These are phyloP conservation scores for Arabidopsis lyrata DNA, from an alignment of 441 rosid species.

Conservation along the genomic window DNA sequence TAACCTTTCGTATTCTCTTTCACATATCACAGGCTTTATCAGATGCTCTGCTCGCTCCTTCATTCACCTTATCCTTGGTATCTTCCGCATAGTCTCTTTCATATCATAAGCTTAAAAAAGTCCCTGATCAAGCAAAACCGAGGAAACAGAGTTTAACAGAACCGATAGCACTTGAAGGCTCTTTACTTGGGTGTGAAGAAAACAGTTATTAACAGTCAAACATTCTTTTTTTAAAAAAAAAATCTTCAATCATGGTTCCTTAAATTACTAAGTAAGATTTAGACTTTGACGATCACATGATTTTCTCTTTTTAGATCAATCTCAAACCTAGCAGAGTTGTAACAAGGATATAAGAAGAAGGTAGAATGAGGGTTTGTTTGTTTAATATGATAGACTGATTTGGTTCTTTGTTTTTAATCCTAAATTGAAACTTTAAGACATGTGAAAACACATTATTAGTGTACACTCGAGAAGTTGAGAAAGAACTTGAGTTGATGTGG, in stretches of 20 bases:
- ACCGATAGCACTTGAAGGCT: no score
- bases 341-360: background rate
- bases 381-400: background rate
- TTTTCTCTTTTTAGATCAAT: background rate
- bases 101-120: constrained; percentile 1
- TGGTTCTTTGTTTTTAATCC: background rate
- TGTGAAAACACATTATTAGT: no score
- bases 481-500: no score
- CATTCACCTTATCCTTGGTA: constrained; percentile 48
- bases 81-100: no score
- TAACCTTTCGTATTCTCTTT: constrained; percentile 42
- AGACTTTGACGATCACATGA: background rate
- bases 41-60: constrained; percentile 42
- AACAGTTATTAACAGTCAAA: no score
- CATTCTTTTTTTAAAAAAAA: no score
- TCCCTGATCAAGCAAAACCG: no score
- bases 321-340: background rate
- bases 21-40: constrained; percentile 37
- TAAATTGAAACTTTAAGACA: no score
- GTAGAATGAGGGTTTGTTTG: background rate
- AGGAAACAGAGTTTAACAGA: no score
- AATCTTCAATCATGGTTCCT: background rate
- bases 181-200: no score
- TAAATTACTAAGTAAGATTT: background rate
- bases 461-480: no score